phyloP scores from a whole-genome alignment of 345 rosid species.

The Raphanus raphanistrum region DNA sequence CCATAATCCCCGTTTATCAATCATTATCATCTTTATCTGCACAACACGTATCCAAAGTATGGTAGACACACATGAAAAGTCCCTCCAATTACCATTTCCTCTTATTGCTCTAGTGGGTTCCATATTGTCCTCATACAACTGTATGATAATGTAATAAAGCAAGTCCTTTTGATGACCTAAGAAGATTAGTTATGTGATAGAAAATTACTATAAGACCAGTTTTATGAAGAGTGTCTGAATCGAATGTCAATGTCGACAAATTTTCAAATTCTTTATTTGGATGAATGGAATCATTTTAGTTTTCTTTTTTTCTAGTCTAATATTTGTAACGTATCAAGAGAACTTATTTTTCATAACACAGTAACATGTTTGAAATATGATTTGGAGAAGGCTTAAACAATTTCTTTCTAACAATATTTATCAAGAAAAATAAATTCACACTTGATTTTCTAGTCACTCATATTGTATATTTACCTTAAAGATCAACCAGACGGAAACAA shows the following conservation, averaged over 20 bases:
- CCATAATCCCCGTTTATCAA: constrained; percentile 25
- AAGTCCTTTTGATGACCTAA: background rate
- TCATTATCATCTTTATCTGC: constrained; percentile 24
- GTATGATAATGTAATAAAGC: background rate
- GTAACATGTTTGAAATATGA: constrained; percentile 1
- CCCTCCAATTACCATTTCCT: constrained; percentile 24
- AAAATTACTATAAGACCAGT: background rate
- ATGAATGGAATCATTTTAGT: background rate
- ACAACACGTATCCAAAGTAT: constrained; percentile 34
- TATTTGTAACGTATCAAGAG: background rate
- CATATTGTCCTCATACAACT: constrained; percentile 15
- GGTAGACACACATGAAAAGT: constrained; percentile 29
- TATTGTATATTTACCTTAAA: background rate
- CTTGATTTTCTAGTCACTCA: background rate
- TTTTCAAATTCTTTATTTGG: background rate
- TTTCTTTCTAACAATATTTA: background rate
- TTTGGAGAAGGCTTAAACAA: background rate
- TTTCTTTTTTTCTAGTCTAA: background rate
- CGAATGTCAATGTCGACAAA: background rate
- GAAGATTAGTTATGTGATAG: background rate
- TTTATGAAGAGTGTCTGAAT: background rate
- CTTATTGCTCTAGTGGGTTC: constrained; percentile 41
- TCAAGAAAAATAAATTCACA: background rate
- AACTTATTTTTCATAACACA: background rate
- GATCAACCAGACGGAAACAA: background rate